Conservation (phyloP, 495 filamentous ascomycete species). For the Copromyces sp. region DNA sequence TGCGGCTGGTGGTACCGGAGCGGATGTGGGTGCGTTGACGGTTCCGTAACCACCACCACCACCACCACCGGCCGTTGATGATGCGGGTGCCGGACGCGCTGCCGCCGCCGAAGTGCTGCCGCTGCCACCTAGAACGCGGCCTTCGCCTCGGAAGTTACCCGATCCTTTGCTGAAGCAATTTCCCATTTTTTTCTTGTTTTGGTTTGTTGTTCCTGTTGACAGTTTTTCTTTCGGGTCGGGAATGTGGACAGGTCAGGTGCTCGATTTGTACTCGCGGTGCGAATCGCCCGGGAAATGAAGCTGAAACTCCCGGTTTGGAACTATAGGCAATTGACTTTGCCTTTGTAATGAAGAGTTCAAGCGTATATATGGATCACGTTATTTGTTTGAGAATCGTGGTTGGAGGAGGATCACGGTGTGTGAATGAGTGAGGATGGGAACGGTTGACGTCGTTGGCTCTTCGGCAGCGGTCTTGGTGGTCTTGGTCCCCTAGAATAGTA, state of each 20-base stretch:
- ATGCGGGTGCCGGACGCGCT: background rate
- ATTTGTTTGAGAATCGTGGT: background rate
- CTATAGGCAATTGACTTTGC: background rate
- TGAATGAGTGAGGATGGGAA: background rate
- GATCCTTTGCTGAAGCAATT: constrained; percentile 60
- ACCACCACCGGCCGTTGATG: background rate
- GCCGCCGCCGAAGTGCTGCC: constrained; percentile 6
- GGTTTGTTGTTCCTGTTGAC: background rate
- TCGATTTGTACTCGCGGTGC: background rate
- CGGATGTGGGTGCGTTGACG: background rate
- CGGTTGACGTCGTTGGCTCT: background rate
- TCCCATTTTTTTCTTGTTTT: constrained; percentile 45
- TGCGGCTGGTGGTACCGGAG: background rate
- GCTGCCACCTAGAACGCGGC: constrained; percentile 44
- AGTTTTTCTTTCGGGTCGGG: background rate
- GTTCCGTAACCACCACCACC: background rate
- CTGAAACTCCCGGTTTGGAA: background rate
- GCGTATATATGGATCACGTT: background rate
- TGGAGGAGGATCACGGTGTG: background rate
- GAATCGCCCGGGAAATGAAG: background rate
- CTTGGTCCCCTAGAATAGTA: background rate
- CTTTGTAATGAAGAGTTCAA: background rate
- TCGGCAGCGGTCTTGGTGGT: background rate
- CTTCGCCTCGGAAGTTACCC: constrained; percentile 37
- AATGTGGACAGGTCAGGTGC: background rate